phyloP scores from a whole-genome alignment of 116 monocot species.

The Phalaenopsis hybrid region DNA sequence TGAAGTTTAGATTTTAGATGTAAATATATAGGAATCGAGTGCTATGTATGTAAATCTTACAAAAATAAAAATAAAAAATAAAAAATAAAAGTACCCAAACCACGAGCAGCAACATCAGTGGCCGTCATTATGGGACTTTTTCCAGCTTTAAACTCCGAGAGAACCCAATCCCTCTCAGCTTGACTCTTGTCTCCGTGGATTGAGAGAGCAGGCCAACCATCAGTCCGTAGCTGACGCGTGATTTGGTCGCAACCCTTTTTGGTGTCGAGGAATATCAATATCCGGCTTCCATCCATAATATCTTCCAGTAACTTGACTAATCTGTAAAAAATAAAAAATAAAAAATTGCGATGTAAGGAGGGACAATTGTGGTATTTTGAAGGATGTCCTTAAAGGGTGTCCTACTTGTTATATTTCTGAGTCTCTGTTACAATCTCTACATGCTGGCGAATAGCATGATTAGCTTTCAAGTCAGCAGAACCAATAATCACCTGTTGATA shows the following conservation, averaged over 20 bases:
- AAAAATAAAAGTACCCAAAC: conserved; percentile 44
- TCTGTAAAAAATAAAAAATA: conserved; percentile 29
- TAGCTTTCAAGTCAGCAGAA: conserved; percentile 95
- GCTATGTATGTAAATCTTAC: no score
- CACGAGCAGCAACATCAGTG: conserved; percentile 98
- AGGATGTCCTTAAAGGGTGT: not conserved
- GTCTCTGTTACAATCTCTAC: conserved; percentile 92
- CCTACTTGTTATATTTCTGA: conserved; percentile 99
- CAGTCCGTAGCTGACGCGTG: conserved; percentile 93
- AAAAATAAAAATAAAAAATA: not conserved
- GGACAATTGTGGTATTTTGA: not conserved
- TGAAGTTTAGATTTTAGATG: no score
- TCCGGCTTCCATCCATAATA: conserved; percentile 98
- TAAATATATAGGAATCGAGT: no score
- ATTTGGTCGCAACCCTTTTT: conserved; percentile 97
- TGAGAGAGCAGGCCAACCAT: conserved; percentile 98
- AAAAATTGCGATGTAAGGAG: conserved; percentile 6
- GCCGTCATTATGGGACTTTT: conserved; percentile 99
- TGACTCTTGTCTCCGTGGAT: conserved; percentile 99
- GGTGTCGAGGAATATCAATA: conserved; percentile 94
- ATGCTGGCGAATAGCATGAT: conserved; percentile 91
- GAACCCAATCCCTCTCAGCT: conserved; percentile 99
- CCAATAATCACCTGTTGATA: conserved; percentile 83
- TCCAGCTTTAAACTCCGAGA: conserved; percentile 96
- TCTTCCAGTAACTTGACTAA: conserved; percentile 92